Conservation (phyloP, 139 green algal genomes). For the Chlamydomonas eustigma region DNA sequence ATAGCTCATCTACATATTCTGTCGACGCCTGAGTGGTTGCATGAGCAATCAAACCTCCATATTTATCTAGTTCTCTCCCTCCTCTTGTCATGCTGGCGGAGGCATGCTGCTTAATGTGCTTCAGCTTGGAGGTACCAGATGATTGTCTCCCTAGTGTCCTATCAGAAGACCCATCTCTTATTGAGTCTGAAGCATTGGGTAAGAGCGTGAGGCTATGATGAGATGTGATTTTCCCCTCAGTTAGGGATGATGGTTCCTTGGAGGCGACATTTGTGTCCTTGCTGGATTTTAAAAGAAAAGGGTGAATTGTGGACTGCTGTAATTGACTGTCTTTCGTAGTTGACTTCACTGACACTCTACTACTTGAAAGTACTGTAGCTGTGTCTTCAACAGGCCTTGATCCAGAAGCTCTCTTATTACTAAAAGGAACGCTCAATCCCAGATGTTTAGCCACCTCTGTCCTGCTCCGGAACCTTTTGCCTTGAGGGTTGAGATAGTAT, state of each 20-base stretch:
- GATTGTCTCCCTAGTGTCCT: background rate
- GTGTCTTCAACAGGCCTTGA: no score
- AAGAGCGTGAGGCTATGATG: no score
- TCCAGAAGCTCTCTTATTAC: background rate
- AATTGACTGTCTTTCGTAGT: background rate
- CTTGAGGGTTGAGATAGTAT: slow-evolving; percentile 14
- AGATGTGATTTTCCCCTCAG: no score
- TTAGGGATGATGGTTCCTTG: no score
- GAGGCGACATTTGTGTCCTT: no score
- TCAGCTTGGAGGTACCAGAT: background rate
- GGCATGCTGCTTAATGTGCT: background rate
- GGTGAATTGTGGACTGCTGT: background rate
- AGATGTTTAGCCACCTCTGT: slow-evolving; percentile 1
- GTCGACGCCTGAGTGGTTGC: background rate
- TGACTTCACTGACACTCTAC: background rate
- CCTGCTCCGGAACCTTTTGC: slow-evolving; percentile 9
- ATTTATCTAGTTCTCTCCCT: no score
- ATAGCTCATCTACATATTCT: background rate
- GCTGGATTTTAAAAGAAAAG: background rate
- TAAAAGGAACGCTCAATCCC: background rate
- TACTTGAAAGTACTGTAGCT: background rate
- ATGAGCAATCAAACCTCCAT: background rate
- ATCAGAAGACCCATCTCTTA: background rate
- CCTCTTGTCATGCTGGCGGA: no score
- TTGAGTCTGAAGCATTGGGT: background rate